Conservation (phyloP, 2,329 filamentous ascomycete species). For the Endocalyx cinctus region DNA sequence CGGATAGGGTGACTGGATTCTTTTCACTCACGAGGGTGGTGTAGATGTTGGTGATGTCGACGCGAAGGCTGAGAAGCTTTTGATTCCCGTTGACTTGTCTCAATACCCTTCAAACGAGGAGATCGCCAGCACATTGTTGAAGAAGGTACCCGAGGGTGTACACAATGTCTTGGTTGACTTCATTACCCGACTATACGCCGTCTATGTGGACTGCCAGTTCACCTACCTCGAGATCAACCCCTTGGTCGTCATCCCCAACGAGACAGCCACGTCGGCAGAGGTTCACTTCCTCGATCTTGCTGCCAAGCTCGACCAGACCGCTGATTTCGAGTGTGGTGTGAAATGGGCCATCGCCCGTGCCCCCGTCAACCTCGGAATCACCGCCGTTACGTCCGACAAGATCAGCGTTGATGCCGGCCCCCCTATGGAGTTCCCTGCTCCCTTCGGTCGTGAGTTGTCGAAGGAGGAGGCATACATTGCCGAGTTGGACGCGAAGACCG, state of each 20-base stretch:
- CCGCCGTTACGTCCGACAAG: slow-evolving; percentile 63
- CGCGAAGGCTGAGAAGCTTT: slow-evolving; percentile 95
- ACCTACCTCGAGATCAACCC: slow-evolving; percentile 99
- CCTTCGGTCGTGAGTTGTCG: slow-evolving; percentile 95
- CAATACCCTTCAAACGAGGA: slow-evolving; percentile 95
- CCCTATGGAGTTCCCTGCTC: slow-evolving; percentile 97
- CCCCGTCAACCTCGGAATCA: slow-evolving; percentile 80
- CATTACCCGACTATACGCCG: slow-evolving; percentile 95
- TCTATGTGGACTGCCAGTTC: slow-evolving; percentile 99
- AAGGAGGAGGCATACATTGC: slow-evolving; percentile 99
- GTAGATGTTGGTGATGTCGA: slow-evolving; percentile 99
- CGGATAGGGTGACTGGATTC: slow-evolving; percentile 96
- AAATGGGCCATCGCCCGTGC: slow-evolving; percentile 98
- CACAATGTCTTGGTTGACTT: slow-evolving; percentile 99
- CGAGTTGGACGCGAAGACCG: slow-evolving; percentile 98
- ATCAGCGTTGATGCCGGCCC: slow-evolving; percentile 93
- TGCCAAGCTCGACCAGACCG: slow-evolving; percentile 97
- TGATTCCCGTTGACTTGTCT: slow-evolving; percentile 91
- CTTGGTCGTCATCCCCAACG: slow-evolving; percentile 94
- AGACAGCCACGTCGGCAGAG: slow-evolving; percentile 82
- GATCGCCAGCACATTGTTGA: slow-evolving; percentile 79
- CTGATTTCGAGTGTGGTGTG: slow-evolving; percentile 97
- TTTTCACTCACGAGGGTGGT: slow-evolving; percentile 99
- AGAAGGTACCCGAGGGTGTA: slow-evolving; percentile 89
- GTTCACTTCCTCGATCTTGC: slow-evolving; percentile 98